Base-by-base conservation (phyloP, 140 eudicot genomes). In the Senecio squalidus region DNA sequence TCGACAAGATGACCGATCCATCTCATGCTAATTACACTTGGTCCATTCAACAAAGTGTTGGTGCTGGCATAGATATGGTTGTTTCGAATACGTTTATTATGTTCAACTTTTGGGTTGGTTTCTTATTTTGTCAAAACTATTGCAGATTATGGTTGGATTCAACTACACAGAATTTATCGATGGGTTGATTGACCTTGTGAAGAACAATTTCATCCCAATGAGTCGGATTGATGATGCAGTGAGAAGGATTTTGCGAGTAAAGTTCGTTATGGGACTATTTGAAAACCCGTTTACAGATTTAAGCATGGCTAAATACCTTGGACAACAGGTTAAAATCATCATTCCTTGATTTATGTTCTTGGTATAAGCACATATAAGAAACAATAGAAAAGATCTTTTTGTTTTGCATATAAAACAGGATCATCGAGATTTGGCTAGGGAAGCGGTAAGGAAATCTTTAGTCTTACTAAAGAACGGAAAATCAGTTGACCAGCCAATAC, bases 51-150 rank as follows among this genome's bases (percentile, higher is more conserved):
- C 69, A 67, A 21, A 51, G 73, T 9, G 18, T 78, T 46, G 17
- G 21, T 5, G 84, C 84, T 15, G 84, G 84, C 64, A 64, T 78
- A 16, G 84, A 78, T 33, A 78, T 78, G 84, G 81, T 75, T 36
- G 9, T 71, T 74, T 46, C 13, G 13, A 6, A 9, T 36, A 36
- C 43, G 13, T 36, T 36, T 36, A 36, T 36, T 13, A 28, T 20
- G 17, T 36, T 36, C 6, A 20, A 36, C 43, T 36, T 34, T 24
- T n/a, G 4, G 2, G 13, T 43, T 26, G 44, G 4, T 36, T 7
- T 13, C 8, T 59, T 6, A 39, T 40, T 50, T 4, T 50, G 22
- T 38, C n/a, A 58, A 14, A 59, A 23, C 13, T 36, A 45, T 46
- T 58, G 34, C 71, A 78, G 84, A 16, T 74, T 68, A 78, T 78